Evolutionary conservation across 2,329 filamentous ascomycete species (phyloP).

Genomic region (Cordyceps militaris): DNA sequence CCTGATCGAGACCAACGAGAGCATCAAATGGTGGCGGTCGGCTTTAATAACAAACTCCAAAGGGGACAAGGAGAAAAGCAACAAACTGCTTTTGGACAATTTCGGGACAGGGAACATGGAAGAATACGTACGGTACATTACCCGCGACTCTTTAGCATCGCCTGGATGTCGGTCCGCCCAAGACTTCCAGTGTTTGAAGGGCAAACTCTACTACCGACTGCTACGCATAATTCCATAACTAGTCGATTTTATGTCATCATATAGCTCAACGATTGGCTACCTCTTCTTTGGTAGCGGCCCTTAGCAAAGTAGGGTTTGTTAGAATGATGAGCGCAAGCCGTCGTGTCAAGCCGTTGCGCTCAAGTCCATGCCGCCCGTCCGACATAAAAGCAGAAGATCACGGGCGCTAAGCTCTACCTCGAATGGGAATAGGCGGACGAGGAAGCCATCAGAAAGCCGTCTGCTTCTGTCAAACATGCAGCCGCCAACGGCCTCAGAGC

Average conservation of each 20-base stretch:
- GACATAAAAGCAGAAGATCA: neutral
- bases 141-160: no score
- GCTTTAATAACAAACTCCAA: neutral
- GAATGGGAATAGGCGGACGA: no score
- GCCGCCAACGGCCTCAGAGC: no score
- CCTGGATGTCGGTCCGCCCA: neutral
- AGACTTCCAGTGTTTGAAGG: neutral
- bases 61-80: neutral
- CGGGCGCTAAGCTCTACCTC: no score
- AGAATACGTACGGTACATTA: no score
- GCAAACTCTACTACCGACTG: neutral
- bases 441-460: no score
- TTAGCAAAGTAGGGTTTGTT: neutral
- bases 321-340: neutral
- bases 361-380: neutral
- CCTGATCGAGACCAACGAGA: neutral
- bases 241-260: no score
- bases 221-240: no score
- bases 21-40: neutral
- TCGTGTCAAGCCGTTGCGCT: neutral
- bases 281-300: no score
- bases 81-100: neutral
- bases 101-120: no score
- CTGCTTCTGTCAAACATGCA: neutral
- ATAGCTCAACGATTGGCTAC: no score